Percentiles rank a stretch among this genome's conserved stretches.
phyloP scores from a whole-genome alignment of 257 asterid species.

The Hygrophila difformis region DNA sequence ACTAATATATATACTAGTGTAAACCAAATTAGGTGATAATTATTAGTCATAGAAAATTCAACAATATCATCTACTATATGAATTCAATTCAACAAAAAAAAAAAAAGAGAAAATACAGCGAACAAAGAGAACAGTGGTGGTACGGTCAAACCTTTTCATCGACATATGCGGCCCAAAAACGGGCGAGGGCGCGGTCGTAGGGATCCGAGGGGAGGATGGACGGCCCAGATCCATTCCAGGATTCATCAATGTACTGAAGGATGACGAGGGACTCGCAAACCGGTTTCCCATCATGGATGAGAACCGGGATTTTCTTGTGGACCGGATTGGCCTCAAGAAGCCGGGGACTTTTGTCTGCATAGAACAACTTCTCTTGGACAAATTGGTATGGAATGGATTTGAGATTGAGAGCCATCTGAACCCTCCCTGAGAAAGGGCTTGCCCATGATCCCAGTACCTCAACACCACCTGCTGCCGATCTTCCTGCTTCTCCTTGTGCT shows the following conservation, averaged over 20 bases:
- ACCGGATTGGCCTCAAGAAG: slow-evolving; percentile 31
- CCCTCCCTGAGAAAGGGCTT: not conserved
- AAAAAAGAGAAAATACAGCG: no score
- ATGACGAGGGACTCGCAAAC: slow-evolving; percentile 26
- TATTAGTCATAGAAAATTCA: no score
- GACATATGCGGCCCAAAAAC: slow-evolving; percentile 27
- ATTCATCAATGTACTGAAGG: slow-evolving; percentile 25
- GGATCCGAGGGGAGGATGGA: slow-evolving; percentile 24
- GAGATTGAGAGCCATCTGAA: not conserved
- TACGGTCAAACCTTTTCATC: slow-evolving; percentile 13
- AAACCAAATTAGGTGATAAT: no score
- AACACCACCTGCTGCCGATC: no score
- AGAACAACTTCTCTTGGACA: not conserved
- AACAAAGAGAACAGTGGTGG: no score
- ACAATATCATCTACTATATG: no score
- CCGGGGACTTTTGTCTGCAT: not conserved
- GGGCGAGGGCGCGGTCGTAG: slow-evolving; percentile 24
- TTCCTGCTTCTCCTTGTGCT: no score
- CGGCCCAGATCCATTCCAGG: slow-evolving; percentile 18
- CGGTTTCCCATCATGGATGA: slow-evolving; percentile 22
- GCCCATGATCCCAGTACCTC: not conserved
- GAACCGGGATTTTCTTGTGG: slow-evolving; percentile 26
- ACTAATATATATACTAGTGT: no score
- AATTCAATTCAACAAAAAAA: no score
- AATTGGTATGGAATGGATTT: not conserved